Percentiles rank a stretch among this genome's conserved stretches.
phyloP scores from a whole-genome alignment of 2,329 filamentous ascomycete species.

The Coniella lustricola region DNA sequence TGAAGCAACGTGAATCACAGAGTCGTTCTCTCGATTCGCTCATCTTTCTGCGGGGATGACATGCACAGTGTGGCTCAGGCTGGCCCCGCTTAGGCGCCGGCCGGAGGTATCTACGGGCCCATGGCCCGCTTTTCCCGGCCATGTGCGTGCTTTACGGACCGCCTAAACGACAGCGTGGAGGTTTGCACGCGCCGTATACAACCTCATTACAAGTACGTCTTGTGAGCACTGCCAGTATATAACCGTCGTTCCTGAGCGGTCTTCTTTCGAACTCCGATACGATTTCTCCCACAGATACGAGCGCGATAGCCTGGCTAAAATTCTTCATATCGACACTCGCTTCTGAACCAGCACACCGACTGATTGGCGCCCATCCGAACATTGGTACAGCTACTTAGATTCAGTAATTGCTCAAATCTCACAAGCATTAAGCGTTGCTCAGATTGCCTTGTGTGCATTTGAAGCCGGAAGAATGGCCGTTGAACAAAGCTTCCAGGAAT shows the following conservation, averaged over 20 bases:
- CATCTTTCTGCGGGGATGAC: not conserved
- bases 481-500: conserved; percentile 33
- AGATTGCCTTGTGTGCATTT: not conserved
- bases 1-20: not conserved
- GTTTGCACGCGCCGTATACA: not conserved
- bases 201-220: not conserved
- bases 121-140: conserved; percentile 11
- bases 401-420: no score
- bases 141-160: conserved; percentile 1
- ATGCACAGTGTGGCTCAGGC: not conserved
- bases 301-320: no score
- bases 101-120: conserved; percentile 1
- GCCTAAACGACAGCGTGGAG: conserved; percentile 5
- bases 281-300: no score
- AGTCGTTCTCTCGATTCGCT: not conserved
- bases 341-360: no score
- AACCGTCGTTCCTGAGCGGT: not conserved
- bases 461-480: conserved; percentile 26
- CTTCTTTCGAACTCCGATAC: no score
- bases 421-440: not conserved
- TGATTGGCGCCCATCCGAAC: no score
- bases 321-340: no score
- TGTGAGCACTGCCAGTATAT: not conserved
- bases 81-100: not conserved
- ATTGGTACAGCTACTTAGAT: no score